These are phyloP conservation scores for Cladophialophora immunda DNA, from an alignment of 2,329 filamentous ascomycete species.

Conservation along the genomic window DNA sequence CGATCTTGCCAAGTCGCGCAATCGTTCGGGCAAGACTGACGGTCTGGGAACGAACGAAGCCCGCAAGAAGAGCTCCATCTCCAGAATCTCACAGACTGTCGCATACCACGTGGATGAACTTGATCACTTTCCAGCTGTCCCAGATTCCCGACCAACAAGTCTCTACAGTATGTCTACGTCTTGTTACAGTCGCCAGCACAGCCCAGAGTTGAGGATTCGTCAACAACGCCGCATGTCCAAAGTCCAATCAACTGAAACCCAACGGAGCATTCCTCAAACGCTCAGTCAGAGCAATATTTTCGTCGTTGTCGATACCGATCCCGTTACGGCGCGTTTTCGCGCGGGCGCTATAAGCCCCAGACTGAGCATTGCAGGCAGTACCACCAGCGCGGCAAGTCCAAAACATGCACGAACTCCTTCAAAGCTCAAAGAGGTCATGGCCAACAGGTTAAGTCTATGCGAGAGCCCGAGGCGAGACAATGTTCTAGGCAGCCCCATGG, in stretches of 20 bases:
- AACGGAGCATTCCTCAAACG: conserved; percentile 10
- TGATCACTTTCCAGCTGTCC: conserved; percentile 36
- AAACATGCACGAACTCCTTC: conserved; percentile 22
- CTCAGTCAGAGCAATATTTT: conserved; percentile 37
- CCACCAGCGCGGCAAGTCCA: conserved; percentile 15
- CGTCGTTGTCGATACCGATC: conserved; percentile 38
- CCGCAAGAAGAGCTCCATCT: not conserved
- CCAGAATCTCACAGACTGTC: not conserved
- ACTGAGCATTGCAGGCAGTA: conserved; percentile 25
- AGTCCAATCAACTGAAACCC: conserved; percentile 1
- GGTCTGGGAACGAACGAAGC: not conserved
- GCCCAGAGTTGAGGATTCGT: conserved; percentile 8
- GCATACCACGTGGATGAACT: conserved; percentile 28
- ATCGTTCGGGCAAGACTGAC: conserved; percentile 4
- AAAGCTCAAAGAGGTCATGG: conserved; percentile 27
- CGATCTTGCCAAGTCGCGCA: conserved; percentile 27
- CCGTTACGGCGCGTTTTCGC: conserved; percentile 35
- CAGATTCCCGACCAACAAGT: conserved; percentile 25
- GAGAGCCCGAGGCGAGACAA: conserved; percentile 9
- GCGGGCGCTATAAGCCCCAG: conserved; percentile 37
- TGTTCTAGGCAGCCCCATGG: conserved; percentile 11
- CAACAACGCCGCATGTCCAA: conserved; percentile 26
- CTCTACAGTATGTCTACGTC: conserved; percentile 10
- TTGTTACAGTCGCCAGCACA: conserved; percentile 9
- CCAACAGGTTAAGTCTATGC: conserved; percentile 13